phyloP scores from a whole-genome alignment of 257 asterid genomes.

The Prunella vulgaris region DNA sequence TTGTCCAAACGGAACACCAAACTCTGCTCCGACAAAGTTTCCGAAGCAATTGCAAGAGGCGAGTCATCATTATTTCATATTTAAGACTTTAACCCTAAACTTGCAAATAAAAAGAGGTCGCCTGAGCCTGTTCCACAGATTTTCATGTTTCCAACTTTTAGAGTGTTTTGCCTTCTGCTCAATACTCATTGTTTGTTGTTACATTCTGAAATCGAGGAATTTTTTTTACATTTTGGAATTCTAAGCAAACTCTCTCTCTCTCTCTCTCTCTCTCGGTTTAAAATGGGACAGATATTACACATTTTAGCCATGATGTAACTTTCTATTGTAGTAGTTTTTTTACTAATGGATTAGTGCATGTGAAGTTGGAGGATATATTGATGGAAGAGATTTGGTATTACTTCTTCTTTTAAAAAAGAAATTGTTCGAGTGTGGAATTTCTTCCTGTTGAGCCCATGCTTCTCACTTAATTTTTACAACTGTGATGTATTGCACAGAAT shows the following conservation, averaged over 20 bases:
- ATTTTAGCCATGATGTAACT: neutral
- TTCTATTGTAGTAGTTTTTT: neutral
- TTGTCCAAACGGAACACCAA: slow-evolving; percentile 64
- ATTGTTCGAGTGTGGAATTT: too few relatives aligned
- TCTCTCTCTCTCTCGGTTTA: neutral
- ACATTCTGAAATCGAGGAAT: neutral
- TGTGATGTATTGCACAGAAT: too few relatives aligned
- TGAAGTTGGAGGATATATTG: too few relatives aligned
- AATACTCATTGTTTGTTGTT: neutral
- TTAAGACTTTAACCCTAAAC: neutral
- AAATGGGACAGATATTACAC: neutral
- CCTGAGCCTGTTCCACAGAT: neutral
- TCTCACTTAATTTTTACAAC: too few relatives aligned
- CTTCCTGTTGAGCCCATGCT: too few relatives aligned
- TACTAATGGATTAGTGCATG: too few relatives aligned
- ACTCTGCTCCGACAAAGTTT: slow-evolving; percentile 53
- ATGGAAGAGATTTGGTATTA: too few relatives aligned
- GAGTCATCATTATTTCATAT: neutral
- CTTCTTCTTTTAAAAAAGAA: too few relatives aligned
- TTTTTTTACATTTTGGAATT: neutral
- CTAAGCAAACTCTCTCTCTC: neutral
- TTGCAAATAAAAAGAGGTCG: neutral
- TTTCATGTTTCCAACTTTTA: neutral
- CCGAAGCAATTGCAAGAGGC: slow-evolving; percentile 47
- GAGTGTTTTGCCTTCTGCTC: neutral